Conservation (phyloP, 305 asterid genomes). For the Fraxinus dipetala region DNA sequence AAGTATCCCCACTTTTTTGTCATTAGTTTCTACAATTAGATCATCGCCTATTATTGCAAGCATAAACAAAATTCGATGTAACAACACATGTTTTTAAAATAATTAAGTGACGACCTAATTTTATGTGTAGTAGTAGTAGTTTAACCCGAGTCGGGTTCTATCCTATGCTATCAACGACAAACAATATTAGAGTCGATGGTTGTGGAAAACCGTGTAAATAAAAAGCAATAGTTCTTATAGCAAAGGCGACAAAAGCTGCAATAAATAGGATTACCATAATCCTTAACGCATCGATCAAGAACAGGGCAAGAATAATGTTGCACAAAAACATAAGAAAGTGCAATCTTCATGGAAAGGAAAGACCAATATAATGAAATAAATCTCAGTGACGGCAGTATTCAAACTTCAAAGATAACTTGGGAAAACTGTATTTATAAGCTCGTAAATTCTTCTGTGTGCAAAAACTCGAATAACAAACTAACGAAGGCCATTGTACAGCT, state of each 20-base stretch:
- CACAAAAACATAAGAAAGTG: neutral
- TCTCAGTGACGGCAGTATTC: neutral
- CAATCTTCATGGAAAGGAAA: neutral
- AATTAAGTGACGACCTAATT: neutral
- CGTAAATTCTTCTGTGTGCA: neutral
- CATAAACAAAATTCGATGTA: too few relatives aligned
- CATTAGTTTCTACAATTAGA: neutral
- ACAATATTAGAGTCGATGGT: neutral
- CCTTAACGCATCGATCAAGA: neutral
- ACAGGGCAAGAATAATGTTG: neutral
- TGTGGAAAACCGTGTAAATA: neutral
- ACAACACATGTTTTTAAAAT: neutral
- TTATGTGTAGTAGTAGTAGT: neutral
- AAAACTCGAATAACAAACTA: neutral
- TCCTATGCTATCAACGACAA: neutral
- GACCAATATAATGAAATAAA: neutral
- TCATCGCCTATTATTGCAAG: neutral
- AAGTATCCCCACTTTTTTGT: neutral
- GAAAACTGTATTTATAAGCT: neutral
- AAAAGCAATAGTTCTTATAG: neutral
- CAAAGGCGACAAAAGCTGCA: neutral
- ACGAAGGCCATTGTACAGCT: neutral
- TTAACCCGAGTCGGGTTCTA: too few relatives aligned
- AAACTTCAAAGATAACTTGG: neutral
- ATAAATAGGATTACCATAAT: neutral